These are phyloP conservation scores for Sarcocystis neurona DNA, from an alignment of 169 alveolate genomes.

Conservation along the genomic window DNA sequence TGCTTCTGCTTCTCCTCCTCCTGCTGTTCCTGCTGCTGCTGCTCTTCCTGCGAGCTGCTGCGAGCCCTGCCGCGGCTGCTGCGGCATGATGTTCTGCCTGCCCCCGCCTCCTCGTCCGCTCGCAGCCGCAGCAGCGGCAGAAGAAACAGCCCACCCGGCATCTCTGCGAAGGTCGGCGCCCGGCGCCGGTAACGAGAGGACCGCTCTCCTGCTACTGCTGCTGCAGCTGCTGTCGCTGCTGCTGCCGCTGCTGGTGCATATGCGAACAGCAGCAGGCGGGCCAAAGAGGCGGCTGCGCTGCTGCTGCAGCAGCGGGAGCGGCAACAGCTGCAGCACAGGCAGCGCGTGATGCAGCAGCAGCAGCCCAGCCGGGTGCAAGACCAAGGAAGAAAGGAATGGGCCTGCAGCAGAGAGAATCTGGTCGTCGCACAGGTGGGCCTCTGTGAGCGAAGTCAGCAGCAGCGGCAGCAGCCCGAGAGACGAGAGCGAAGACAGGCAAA, in stretches of 20 bases:
- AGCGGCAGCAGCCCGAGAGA: constrained; percentile 52
- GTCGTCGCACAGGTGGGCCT: constrained; percentile 54
- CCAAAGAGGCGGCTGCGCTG: background rate
- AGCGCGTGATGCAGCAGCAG: constrained; percentile 45
- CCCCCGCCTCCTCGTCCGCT: too few species aligned
- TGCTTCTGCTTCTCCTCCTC: constrained; percentile 23
- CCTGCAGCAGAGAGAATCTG: constrained; percentile 47
- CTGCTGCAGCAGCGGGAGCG: background rate
- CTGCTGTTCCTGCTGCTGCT: background rate
- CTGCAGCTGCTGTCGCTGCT: constrained; percentile 21
- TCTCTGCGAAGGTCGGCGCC: too few species aligned
- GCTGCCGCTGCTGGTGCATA: constrained; percentile 1
- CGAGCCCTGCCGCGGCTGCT: constrained; percentile 6
- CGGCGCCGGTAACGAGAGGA: too few species aligned
- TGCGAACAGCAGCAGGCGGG: background rate
- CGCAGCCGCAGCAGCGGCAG: too few species aligned
- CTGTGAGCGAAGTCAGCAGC: constrained; percentile 48
- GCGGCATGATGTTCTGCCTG: too few species aligned
- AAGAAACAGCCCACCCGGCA: too few species aligned
- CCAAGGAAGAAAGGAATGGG: constrained; percentile 49
- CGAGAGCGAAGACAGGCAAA: constrained; percentile 25
- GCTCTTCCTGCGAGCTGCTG: background rate
- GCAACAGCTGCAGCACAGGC: background rate
- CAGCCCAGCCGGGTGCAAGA: constrained; percentile 52
- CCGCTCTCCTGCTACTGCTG: background rate